Percentiles rank a stretch among this genome's conserved stretches.
phyloP scores from a whole-genome alignment of 345 rosid species.

The Populus davidiana region DNA sequence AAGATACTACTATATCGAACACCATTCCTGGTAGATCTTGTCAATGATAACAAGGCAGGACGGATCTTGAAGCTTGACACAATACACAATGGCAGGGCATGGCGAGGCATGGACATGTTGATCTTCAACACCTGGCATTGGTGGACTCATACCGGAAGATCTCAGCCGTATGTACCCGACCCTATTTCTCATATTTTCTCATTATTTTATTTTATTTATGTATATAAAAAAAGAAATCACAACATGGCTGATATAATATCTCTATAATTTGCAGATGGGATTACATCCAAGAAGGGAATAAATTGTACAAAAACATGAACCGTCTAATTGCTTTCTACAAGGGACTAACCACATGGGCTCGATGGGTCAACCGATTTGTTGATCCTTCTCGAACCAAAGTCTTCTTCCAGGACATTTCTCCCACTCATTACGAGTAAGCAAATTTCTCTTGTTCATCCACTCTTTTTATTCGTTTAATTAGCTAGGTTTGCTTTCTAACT shows the following conservation, averaged over 20 bases:
- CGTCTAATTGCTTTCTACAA: conserved; percentile 71
- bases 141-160: conserved; percentile 80
- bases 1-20: conserved; percentile 54
- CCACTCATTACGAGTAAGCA: conserved; percentile 82
- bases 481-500: too few relatives aligned
- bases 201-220: not conserved
- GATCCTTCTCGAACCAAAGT: conserved; percentile 73
- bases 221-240: too few relatives aligned
- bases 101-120: conserved; percentile 88
- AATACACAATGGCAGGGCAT: conserved; percentile 53
- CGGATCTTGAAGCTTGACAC: conserved; percentile 68
- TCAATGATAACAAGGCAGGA: conserved; percentile 35
- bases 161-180: conserved; percentile 55
- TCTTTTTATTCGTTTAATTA: too few relatives aligned
- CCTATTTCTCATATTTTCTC: not conserved
- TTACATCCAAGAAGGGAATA: conserved; percentile 64
- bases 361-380: conserved; percentile 72
- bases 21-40: conserved; percentile 65
- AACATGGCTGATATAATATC: too few relatives aligned
- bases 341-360: conserved; percentile 89
- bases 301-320: conserved; percentile 72
- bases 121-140: conserved; percentile 90
- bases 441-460: not conserved
- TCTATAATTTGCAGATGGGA: conserved; percentile 52
- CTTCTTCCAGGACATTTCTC: conserved; percentile 82